Conservation (phyloP, 352 stramenopile species). For the Globisporangium emineosum region DNA sequence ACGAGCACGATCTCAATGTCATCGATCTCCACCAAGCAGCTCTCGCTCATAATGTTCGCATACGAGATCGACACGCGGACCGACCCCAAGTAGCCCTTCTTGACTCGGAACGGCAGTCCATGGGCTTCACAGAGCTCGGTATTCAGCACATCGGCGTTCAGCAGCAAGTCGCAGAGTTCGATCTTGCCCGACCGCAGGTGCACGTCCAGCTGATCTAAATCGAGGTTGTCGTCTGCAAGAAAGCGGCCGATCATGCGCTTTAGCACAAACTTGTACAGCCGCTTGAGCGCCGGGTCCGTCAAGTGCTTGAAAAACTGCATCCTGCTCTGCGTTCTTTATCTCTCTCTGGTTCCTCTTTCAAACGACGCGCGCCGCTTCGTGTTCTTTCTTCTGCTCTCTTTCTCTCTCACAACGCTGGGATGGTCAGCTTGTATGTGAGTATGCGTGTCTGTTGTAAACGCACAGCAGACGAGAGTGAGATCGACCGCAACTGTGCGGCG, state of each 20-base stretch:
- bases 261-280: constrained; percentile 90
- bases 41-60: constrained; percentile 86
- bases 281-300: constrained; percentile 87
- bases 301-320: constrained; percentile 90
- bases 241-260: constrained; percentile 89
- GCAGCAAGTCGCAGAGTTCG: constrained; percentile 77
- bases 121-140: constrained; percentile 66
- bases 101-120: constrained; percentile 76
- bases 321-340: neutral
- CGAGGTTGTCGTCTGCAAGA: constrained; percentile 73
- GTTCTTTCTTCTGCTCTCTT: neutral
- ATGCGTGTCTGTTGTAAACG: neutral
- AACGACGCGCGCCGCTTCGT: neutral
- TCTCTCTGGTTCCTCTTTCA: constrained; percentile 1
- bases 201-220: constrained; percentile 85
- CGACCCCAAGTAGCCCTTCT: constrained; percentile 83
- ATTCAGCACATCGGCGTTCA: constrained; percentile 82
- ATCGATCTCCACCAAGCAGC: constrained; percentile 84
- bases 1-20: constrained; percentile 88
- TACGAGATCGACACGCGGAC: constrained; percentile 85
- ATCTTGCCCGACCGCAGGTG: constrained; percentile 72
- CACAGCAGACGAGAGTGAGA: no score
- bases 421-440: neutral
- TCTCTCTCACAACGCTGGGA: neutral
- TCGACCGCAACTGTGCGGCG: neutral